phyloP scores from a whole-genome alignment of 176 grass and related monocot species.

The Avena eriantha region DNA sequence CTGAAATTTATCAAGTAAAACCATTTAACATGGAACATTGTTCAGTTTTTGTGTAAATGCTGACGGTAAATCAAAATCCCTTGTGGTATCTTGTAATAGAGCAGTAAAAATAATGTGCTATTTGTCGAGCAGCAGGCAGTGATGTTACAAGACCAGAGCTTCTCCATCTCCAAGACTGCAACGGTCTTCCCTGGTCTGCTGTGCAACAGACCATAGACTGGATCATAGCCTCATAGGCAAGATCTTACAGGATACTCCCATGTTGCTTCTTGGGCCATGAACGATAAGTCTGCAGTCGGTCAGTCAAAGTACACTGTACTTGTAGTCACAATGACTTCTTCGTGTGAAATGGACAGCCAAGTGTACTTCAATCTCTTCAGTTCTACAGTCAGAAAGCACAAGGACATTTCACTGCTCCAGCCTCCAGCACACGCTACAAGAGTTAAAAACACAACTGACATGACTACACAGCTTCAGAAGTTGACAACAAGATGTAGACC shows the following conservation, averaged over 20 bases:
- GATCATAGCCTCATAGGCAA: slow-evolving; percentile 14
- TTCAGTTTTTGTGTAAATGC: not conserved
- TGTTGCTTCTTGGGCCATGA: slow-evolving; percentile 7
- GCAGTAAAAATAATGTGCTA: not conserved
- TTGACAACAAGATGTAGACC: not conserved
- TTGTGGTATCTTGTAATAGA: not conserved
- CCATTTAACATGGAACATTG: not conserved
- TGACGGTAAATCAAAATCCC: not conserved
- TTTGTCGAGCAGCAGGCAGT: not conserved
- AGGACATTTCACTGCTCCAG: slow-evolving; percentile 12
- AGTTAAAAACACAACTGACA: not conserved
- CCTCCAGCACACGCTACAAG: not conserved
- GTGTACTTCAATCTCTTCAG: slow-evolving; percentile 12
- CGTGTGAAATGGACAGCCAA: not conserved
- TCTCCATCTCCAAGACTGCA: not conserved
- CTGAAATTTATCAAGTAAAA: not conserved
- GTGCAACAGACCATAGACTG: not conserved
- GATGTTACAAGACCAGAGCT: not conserved
- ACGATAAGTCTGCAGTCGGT: not conserved
- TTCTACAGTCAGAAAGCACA: not conserved
- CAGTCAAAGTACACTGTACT: slow-evolving; percentile 17
- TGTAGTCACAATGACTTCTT: not conserved
- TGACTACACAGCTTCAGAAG: not conserved
- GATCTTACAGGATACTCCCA: not conserved
- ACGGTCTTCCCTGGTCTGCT: not conserved